Conservation (phyloP, 139 green algal species). For the Chlamydomonas schloesseri region DNA sequence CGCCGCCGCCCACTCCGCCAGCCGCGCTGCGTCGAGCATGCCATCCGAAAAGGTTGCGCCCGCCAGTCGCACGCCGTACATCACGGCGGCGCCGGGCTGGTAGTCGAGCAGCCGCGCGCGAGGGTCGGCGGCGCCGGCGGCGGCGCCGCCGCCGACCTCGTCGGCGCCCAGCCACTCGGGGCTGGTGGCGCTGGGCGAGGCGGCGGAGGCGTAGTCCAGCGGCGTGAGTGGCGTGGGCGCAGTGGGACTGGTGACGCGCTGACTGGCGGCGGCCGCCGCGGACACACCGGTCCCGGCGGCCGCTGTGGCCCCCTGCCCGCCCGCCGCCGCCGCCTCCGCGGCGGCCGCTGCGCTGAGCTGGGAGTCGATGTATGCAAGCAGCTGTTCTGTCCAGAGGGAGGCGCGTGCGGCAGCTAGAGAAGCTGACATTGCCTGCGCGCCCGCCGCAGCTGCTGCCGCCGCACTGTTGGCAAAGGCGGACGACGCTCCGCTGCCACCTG, state of each 20-base stretch:
- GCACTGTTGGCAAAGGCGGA: neutral
- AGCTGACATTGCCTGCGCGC: neutral
- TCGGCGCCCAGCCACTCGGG: neutral
- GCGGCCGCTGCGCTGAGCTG: neutral
- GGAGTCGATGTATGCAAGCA: slow-evolving; percentile 19
- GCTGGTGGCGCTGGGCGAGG: neutral
- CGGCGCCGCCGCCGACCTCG: neutral
- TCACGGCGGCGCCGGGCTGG: neutral
- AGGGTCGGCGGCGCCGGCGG: slow-evolving; percentile 5
- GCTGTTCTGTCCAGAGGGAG: slow-evolving; percentile 5
- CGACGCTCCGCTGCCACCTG: too few species aligned
- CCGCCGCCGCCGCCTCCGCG: neutral
- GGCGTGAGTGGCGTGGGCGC: neutral
- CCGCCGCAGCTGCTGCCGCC: too few species aligned
- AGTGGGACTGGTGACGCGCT: neutral
- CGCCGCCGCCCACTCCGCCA: slow-evolving; percentile 26
- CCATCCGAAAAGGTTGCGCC: slow-evolving; percentile 29
- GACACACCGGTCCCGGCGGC: neutral
- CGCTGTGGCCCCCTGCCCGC: neutral
- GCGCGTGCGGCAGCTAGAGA: neutral
- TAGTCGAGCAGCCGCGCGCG: slow-evolving; percentile 21
- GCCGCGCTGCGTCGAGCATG: slow-evolving; percentile 1
- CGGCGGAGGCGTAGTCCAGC: neutral
- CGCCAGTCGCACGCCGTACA: slow-evolving; percentile 28
- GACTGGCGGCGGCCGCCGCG: neutral